phyloP scores from a whole-genome alignment of 1,139 yeast species.

The Pichia sp. region DNA sequence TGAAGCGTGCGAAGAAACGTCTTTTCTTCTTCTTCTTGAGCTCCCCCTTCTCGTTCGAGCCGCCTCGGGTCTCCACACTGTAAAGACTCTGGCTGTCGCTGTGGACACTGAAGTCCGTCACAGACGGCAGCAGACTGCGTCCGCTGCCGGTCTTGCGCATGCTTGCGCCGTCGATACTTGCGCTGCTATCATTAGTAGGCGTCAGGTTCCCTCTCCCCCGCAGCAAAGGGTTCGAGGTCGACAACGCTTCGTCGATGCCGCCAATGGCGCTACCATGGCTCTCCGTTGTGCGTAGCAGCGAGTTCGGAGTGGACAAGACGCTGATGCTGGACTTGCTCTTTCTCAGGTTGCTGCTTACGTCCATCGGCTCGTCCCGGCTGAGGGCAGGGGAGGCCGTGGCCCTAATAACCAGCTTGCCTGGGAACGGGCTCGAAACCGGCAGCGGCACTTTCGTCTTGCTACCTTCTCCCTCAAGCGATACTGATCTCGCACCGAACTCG shows the following conservation, averaged over 20 bases:
- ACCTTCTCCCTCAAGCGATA: neutral
- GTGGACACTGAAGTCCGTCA: neutral
- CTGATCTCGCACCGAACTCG: neutral
- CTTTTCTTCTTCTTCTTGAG: conserved; percentile 1
- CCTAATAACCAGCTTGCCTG: neutral
- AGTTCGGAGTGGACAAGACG: neutral
- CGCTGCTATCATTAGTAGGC: neutral
- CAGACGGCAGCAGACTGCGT: neutral
- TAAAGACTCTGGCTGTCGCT: neutral
- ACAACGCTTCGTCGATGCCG: conserved; percentile 1
- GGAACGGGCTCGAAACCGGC: neutral
- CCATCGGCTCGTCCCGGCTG: too few relatives aligned
- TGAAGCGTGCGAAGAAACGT: conserved; percentile 8
- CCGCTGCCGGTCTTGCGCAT: neutral
- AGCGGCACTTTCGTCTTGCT: neutral
- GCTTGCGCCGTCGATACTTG: neutral
- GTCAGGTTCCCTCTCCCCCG: neutral
- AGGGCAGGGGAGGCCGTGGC: too few relatives aligned
- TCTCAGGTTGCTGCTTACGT: neutral
- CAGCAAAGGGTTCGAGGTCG: neutral
- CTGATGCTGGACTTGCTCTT: neutral
- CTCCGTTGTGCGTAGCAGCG: neutral
- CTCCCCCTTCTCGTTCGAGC: neutral
- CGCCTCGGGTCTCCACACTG: neutral
- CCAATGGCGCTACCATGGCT: neutral